Base-by-base conservation (phyloP, 345 rosid species). In the Lumnitzera racemosa region DNA sequence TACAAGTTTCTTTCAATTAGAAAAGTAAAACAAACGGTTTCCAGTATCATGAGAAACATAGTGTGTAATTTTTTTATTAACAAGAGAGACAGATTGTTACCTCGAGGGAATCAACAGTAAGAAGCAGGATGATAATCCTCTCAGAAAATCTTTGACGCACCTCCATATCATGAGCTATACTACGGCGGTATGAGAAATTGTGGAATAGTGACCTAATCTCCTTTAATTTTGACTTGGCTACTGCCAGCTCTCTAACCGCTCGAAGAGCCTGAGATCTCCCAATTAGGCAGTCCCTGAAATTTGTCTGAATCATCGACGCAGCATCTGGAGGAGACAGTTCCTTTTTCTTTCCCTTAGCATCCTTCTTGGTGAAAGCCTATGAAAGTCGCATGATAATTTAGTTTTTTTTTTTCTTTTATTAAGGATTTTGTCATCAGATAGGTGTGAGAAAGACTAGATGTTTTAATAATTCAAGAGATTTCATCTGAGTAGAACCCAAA, bases 81-180 rank as follows among this genome's bases (percentile, higher is more conserved):
- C 9, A 49, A 6, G 23, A 29, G 7, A 0, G 43, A 46, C 20
- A 49, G 20, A 6, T 3, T 16, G 24, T 66, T 87, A 94, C 99
- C 97, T 94, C 96, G 67, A 88, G 84, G 81, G 91, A 86, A 72
- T 90, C 99, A 63, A 86, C 92, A 0, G 97, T 86, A 41, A 90
- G 97, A 25, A 94, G 96, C 66, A 94, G 82, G n/a, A 94, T 96
- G 58, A 94, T 90, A 51, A 94, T 88, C 71, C 73, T 90, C 62
- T 90, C 96, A 4, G 87, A 70, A 61, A 94, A 86, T 67, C 81
- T 86, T 67, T 90, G 96, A 43, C 80, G 82, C 76, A 90, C 97
- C 79, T 70, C 99, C 10, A 90, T 86, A 64, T 88, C 88, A 31
- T 70, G 86, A 51, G 84, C 69, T 27, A 94, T 59, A 47, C 72